phyloP scores from a whole-genome alignment of 1,284 basidiomycete genomes.

The Anthracocystis panici-leucophaei region DNA sequence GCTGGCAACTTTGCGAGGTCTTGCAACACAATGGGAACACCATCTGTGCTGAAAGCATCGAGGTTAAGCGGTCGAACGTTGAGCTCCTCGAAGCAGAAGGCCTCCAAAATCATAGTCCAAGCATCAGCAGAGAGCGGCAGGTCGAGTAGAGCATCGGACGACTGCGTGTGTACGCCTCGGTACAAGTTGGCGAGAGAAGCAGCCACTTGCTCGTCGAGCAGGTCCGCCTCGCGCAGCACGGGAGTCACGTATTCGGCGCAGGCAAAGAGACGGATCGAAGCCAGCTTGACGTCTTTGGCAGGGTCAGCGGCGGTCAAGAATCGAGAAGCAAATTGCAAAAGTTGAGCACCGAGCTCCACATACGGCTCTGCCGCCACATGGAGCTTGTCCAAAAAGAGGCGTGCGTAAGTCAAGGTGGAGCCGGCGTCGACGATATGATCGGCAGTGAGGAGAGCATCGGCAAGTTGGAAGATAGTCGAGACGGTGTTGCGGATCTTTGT shows the following conservation, averaged over 20 bases:
- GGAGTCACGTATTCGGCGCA: conserved; percentile 44
- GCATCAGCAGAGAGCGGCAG: conserved; percentile 35
- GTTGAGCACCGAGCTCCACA: conserved; percentile 5
- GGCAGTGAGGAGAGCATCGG: conserved; percentile 25
- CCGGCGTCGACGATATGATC: conserved; percentile 42
- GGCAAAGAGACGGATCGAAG: conserved; percentile 36
- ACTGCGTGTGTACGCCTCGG: conserved; percentile 26
- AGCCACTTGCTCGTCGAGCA: conserved; percentile 48
- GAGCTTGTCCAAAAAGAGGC: conserved; percentile 25
- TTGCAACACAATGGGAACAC: conserved; percentile 35
- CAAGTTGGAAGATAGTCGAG: conserved; percentile 23
- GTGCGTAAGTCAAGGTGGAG: conserved; percentile 36
- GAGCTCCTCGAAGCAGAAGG: conserved; percentile 51
- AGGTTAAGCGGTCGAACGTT: conserved; percentile 41
- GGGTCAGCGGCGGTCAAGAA: conserved; percentile 27
- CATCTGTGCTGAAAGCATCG: conserved; percentile 42
- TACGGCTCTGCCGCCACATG: conserved; percentile 15
- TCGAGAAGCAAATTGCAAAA: conserved; percentile 20
- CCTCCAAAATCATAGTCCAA: conserved; percentile 44
- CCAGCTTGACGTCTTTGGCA: conserved; percentile 6
- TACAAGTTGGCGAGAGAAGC: conserved; percentile 36
- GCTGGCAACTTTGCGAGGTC: conserved; percentile 34
- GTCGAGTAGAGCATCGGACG: conserved; percentile 18
- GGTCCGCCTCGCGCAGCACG: conserved; percentile 28
- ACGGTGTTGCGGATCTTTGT: conserved; percentile 13